A percentile compares a stretch with the other conserved stretches of the same genome.
Conservation (phyloP, 306 rosid genomes). For the Ziziphus jujuba region DNA sequence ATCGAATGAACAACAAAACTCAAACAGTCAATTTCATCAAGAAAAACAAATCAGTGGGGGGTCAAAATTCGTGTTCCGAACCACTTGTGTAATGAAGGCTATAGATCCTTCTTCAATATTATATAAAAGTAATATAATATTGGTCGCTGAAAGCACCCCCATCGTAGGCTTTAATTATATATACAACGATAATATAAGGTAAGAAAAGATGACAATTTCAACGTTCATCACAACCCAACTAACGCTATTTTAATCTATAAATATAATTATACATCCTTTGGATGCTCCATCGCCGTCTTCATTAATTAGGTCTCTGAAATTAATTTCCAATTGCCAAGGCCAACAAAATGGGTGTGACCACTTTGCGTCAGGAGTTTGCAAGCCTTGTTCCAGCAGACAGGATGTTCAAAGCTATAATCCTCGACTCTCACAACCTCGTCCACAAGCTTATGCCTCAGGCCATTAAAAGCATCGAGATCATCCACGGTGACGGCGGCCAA, state of each 20-base stretch:
- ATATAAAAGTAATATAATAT: too few relatives aligned
- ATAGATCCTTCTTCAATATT: too few relatives aligned
- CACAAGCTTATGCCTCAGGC: slow-evolving; percentile 39
- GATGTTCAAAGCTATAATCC: slow-evolving; percentile 38
- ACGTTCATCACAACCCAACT: too few relatives aligned
- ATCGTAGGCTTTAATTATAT: too few relatives aligned
- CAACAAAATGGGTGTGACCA: slow-evolving; percentile 21
- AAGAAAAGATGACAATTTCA: too few relatives aligned
- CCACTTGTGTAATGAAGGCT: too few relatives aligned
- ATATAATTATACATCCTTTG: not conserved
- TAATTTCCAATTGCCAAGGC: not conserved
- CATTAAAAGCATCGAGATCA: slow-evolving; percentile 30
- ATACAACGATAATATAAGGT: too few relatives aligned
- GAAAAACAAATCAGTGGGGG: not conserved
- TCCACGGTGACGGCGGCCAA: slow-evolving; percentile 33
- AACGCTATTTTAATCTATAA: not conserved
- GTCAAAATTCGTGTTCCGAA: not conserved
- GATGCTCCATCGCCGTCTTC: too few relatives aligned
- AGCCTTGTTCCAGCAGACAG: slow-evolving; percentile 24
- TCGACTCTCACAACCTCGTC: slow-evolving; percentile 31
- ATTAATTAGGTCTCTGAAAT: too few relatives aligned
- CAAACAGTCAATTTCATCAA: not conserved
- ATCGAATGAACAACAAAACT: not conserved
- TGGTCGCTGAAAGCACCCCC: too few relatives aligned
- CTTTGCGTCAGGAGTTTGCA: slow-evolving; percentile 21